Base-by-base conservation (phyloP, 805 yeast genomes). In the Suhomyces kilbournensis region DNA sequence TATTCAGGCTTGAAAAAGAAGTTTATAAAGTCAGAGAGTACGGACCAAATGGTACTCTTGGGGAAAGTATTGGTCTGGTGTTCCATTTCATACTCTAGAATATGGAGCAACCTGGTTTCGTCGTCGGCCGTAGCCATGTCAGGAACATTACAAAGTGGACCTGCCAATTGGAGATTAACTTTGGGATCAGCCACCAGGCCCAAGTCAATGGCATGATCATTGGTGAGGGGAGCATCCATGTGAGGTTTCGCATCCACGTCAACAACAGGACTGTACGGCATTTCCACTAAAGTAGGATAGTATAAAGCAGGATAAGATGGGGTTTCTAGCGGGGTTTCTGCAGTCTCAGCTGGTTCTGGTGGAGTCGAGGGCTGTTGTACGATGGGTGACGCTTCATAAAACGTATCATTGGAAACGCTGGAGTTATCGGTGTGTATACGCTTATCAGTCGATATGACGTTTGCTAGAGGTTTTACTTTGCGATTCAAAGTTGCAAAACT, bases 311-410 rank as follows among this genome's bases (percentile, higher is more conserved):
- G 22, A 3, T 20, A 3, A 20, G 22, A 20, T 20, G 22, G 22
- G 22, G 22, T 20, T 20, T 20, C 22, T 20, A 4, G 4, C 4
- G n/a, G n/a, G n/a, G 25, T 22, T 22, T 22, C 25, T 22, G 25
- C 25, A 22, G 25, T 22, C 7, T 22, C 25, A 22, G 25, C 25
- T n/a, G n/a, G n/a, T 22, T 22, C 25, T 22, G 25, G 7, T 22
- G 25, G 42, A 19, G 7, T 12, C 4, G 25, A 22, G 9, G 6
- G 22, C 7, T 17, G 14, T 25, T 22, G 38, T 48, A 58, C 19
- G 4, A 49, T 58, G 8, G 63, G 59, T 4, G 61, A 57, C n/a
- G 65, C 48, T 46, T 60, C 65, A 32, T 58, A 61, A 42, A 53
- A 61, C 2, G 52, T 52, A n/a, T 58, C 55, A 22, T 52, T 49